Evolutionary conservation across 768 basidiomycete genomes (phyloP), one percentile per base, ranked within the genome.

Genomic region (Tricholoma flavovirens): DNA sequence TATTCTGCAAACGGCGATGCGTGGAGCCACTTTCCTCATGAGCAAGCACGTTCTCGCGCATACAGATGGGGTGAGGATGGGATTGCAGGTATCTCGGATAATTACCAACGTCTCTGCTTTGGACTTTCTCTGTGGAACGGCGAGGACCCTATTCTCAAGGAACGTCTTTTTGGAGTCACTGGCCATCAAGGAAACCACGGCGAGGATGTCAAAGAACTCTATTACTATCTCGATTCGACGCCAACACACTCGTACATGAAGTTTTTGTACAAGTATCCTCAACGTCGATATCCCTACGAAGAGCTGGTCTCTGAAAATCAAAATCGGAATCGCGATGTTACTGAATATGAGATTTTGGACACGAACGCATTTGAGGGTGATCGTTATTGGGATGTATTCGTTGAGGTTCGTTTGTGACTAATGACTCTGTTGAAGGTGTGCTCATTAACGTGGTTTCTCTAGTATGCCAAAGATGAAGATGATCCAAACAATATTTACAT

Each of bases 161-260:
- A 99, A 72, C 85, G 97, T 49, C 76, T 98, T 54, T 99, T 94
- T 66, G 97, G 97, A 59, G 87, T 96, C 53, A 98, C 96, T 40
- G 94, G 94, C 6, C 91, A 94, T 66, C 88, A 99, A 75, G 96
- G 97, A 46, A 99, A 99, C 69, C 97, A 99, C 70, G 97, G 97
- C 60, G 97, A 99, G 72, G 97, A 99, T 67, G 94, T 96, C 75
- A 98, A 98, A 73, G 97, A 99, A 67, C 76, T 98, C 26, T 99
- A 99, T 71, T 99, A 96, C 69, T 99, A 99, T 71, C 83, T 99
- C 58, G 97, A 98, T 70, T 96, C 93, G 35, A 98, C 97, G 1
- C 97, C 97, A 35, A 98, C 97, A 1, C 97, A 99, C 66, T 97
- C 95, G 5, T 99, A 98, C 80, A 98, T 99, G 97, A 99, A 99